These are phyloP conservation scores for Tardiomyces depauwii DNA, from an alignment of 1,139 yeast species.

Conservation along the genomic window DNA sequence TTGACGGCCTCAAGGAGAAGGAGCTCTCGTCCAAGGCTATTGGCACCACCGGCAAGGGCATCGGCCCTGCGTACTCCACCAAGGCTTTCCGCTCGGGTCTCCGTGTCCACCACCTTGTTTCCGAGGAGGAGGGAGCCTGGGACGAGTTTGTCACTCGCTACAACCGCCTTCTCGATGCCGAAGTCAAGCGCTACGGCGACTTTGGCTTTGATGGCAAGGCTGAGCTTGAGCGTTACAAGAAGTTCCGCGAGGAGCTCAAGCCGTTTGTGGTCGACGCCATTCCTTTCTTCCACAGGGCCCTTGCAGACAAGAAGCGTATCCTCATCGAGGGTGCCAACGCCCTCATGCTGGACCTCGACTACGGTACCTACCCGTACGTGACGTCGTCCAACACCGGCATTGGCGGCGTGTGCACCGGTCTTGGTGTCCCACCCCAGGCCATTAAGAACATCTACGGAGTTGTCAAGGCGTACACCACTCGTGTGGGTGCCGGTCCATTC, in stretches of 20 bases:
- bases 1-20: conserved; percentile 89
- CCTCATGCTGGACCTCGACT: conserved; percentile 91
- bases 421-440: conserved; percentile 84
- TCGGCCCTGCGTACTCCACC: conserved; percentile 96
- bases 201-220: conserved; percentile 79
- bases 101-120: conserved; percentile 90
- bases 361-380: conserved; percentile 96
- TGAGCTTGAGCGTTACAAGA: conserved; percentile 68
- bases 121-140: conserved; percentile 88
- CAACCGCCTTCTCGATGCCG: conserved; percentile 63
- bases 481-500: conserved; percentile 99
- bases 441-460: conserved; percentile 85
- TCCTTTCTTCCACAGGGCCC: conserved; percentile 77
- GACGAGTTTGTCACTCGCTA: conserved; percentile 74
- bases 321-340: conserved; percentile 98
- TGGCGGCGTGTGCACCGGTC: conserved; percentile 97
- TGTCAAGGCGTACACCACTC: conserved; percentile 95
- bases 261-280: conserved; percentile 95
- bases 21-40: conserved; percentile 82
- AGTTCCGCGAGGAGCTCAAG: conserved; percentile 58
- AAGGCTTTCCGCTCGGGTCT: conserved; percentile 96
- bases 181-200: conserved; percentile 84
- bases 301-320: conserved; percentile 68
- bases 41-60: conserved; percentile 99
- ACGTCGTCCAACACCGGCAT: conserved; percentile 93